phyloP scores from a whole-genome alignment of 768 basidiomycete species.

The Termitomyces sp. region DNA sequence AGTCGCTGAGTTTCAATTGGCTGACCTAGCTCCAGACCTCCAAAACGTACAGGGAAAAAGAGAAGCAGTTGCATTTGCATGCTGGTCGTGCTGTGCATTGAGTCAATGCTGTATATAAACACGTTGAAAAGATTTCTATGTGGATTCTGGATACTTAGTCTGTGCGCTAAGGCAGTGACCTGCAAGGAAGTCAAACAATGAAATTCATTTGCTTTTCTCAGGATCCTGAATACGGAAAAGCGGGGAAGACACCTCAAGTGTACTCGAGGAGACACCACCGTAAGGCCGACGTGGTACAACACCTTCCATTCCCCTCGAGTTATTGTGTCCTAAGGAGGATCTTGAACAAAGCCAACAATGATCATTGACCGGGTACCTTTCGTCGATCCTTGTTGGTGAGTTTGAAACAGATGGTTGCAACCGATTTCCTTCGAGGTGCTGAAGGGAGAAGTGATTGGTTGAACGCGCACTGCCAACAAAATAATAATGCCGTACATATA shows the following conservation, averaged over 20 bases:
- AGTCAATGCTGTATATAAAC: not conserved
- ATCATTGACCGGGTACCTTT: not conserved
- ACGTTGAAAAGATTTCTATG: not conserved
- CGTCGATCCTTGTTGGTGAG: not conserved
- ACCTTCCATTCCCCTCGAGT: not conserved
- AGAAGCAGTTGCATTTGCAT: not conserved
- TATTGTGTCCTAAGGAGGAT: not conserved
- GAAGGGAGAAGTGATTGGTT: not conserved
- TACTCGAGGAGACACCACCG: not conserved
- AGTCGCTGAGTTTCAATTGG: constrained; percentile 1
- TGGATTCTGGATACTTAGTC: not conserved
- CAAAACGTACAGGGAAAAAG: not conserved
- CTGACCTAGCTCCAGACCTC: not conserved
- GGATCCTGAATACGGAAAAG: constrained; percentile 1
- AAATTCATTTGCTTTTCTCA: not conserved
- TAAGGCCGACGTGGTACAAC: not conserved
- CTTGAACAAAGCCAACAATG: not conserved
- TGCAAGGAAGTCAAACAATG: not conserved
- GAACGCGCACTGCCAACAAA: constrained; percentile 9
- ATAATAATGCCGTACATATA: constrained; percentile 11
- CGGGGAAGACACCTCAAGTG: not conserved
- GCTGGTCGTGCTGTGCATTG: not conserved
- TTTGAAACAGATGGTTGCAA: constrained; percentile 10
- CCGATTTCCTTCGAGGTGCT: not conserved
- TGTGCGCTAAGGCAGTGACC: not conserved